Base-by-base conservation (phyloP, 305 asterid genomes). In the Fraxinus nigra region DNA sequence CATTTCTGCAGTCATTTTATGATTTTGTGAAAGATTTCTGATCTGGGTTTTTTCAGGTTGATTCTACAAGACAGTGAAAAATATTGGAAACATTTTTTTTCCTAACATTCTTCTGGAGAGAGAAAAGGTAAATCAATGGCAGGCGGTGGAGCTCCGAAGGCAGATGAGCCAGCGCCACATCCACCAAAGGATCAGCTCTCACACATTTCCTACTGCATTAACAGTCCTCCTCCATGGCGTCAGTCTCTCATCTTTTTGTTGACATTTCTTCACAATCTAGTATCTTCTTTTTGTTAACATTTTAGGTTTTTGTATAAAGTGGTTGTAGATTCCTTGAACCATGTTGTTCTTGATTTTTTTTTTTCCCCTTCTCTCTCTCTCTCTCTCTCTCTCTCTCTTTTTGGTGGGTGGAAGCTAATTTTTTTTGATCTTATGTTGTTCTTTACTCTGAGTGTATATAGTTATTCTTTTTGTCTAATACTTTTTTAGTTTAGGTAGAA, bases 151-250 rank as follows among this genome's bases (percentile, higher is more conserved):
- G 79, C 88, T 46, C 80, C 87, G 32, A 89, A 89, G 82, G 82
- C 88, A 32, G 90, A 85, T 46, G 94, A 91, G 61, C 94, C 94
- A 61, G 86, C 90, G 24, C 91, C 94, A 69, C 94, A 91, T 85
- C 90, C 92, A 43, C 94, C 94, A 0, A 91, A 88, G 87, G 94
- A 91, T 85, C 94, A 91, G 92, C 93, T 91, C 75, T 92, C 92
- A 2, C 82, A 88, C 84, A 91, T 91, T 83, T 83, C 93, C 38
- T 91, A 87, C 89, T 91, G 94, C 94, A 91, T 91, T 75, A 89
- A 92, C 48, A 91, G 94, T 61, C 94, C 94, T 80, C 94, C 94
- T 81, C 94, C 90, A 83, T 91, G 94, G 94, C 94, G 94, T 91
- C 51, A 88, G 93, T 87, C 28, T 75, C 82, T 84, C 26, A 13